Conservation (phyloP, 1,284 basidiomycete genomes). For the Sphagnurus paluster region DNA sequence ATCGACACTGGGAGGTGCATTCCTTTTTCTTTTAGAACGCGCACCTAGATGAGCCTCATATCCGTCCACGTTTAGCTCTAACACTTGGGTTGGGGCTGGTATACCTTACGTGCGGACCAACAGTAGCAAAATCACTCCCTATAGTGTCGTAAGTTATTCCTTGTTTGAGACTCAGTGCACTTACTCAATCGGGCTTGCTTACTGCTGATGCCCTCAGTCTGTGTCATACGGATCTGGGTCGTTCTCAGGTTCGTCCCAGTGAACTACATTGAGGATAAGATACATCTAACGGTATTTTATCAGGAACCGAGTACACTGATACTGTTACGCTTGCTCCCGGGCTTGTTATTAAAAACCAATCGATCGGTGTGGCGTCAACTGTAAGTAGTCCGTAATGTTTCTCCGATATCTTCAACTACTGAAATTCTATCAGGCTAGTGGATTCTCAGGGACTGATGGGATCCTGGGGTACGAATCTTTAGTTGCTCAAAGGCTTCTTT, state of each 20-base stretch:
- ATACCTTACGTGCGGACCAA: slow-evolving; percentile 45
- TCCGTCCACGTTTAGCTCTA: slow-evolving; percentile 40
- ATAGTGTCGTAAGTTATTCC: slow-evolving; percentile 41
- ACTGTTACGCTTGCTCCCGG: slow-evolving; percentile 37
- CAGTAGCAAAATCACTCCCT: slow-evolving; percentile 41
- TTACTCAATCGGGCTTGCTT: background rate
- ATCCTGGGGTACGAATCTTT: slow-evolving; percentile 47
- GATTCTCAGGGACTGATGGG: slow-evolving; percentile 45
- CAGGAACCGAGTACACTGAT: slow-evolving; percentile 50
- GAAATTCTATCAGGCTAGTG: slow-evolving; percentile 23
- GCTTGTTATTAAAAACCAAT: slow-evolving; percentile 44
- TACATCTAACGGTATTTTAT: slow-evolving; percentile 18
- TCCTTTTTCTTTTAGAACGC: background rate
- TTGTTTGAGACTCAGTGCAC: too few species aligned
- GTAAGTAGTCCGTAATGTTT: slow-evolving; percentile 26
- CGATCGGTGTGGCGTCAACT: slow-evolving; percentile 52
- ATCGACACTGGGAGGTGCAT: slow-evolving; percentile 43
- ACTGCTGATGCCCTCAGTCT: slow-evolving; percentile 33
- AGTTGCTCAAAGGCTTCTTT: background rate
- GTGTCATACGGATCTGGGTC: slow-evolving; percentile 54
- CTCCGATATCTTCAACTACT: background rate
- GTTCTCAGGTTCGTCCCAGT: slow-evolving; percentile 40
- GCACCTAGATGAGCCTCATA: background rate
- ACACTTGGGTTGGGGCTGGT: slow-evolving; percentile 68
- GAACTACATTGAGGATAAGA: slow-evolving; percentile 6